Evolutionary conservation across 179 eudicot genomes (phyloP).

Genomic region (Gypsophila paniculata): DNA sequence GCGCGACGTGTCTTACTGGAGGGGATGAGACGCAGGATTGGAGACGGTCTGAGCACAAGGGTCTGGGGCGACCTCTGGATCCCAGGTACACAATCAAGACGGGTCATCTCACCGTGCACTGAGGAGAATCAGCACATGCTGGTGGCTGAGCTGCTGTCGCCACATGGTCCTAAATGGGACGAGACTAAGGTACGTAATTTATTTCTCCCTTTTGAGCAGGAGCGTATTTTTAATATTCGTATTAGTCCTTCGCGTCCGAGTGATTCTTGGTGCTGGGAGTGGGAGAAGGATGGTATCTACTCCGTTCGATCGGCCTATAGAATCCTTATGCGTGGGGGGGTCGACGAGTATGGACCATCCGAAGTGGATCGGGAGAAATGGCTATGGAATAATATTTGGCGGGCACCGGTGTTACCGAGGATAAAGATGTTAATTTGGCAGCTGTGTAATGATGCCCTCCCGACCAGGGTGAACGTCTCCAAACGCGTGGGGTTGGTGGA

Average conservation of each 20-base stretch:
- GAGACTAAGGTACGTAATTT: neutral
- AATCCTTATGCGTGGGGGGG: neutral
- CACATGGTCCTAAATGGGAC: no score
- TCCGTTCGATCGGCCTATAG: neutral
- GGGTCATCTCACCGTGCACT: neutral
- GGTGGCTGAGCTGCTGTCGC: neutral
- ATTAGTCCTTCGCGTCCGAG: neutral
- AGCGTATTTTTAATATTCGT: neutral
- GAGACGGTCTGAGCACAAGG: neutral
- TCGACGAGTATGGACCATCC: neutral
- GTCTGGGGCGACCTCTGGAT: neutral
- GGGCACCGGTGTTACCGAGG: neutral
- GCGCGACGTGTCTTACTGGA: neutral
- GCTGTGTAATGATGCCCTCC: neutral
- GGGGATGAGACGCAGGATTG: neutral
- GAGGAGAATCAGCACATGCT: neutral
- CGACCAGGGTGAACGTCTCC: neutral
- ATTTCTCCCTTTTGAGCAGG: neutral
- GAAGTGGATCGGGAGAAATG: no score
- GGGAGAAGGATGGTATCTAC: neutral
- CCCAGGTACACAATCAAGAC: neutral
- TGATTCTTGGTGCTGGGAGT: neutral
- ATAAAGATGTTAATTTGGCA: neutral
- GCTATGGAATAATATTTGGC: no score
- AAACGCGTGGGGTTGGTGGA: rapidly evolving